Evolutionary conservation across 352 stramenopile genomes (phyloP), one percentile per base, ranked within the genome.

Genomic region (Globisporangium heterothallicum): DNA sequence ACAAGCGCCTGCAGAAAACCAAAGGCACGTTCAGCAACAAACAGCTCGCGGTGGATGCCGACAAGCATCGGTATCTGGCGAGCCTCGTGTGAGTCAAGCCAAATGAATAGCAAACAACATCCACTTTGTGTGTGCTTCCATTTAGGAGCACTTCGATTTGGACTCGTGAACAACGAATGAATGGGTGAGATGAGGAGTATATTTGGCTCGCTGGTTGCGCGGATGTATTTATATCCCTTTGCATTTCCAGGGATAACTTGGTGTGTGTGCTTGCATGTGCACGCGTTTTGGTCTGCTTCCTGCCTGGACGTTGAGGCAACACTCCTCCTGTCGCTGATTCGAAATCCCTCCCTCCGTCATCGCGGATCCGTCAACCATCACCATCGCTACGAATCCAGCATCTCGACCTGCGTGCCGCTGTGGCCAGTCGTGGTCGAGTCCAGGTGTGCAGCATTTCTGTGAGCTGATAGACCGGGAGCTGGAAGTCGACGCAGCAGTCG

Each of bases 371-470:
- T n/a, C 32, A 38, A 4, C 32, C 32, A 38, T 16, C 3, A n/a
- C 32, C 14, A 38, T n/a, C n/a, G n/a, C n/a, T 38, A 38, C 32
- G 32, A n/a, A 1, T 18, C 10, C 32, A 3, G 6, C 32, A 10
- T 5, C n/a, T 16, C 32, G 12, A 18, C 32, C 32, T n/a, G 14
- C 36, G 53, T 89, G 78, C 41, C 64, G 64, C 53, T 92, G 81
- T 51, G 81, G 78, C 16, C 81, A 92, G 35, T 68, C 78, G 57
- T 92, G 78, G 80, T 66, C 64, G 12, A 78, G 84, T 49, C 38
- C 64, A 1, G 56, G 63, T 12, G 80, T 92, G 13, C 66, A 56
- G 36, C 80, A 92, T 57, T 86, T 89, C 21, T 89, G 80, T 53
- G 55, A 75, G 38, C 74, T 84, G 9, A 78, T 90, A 42, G 65